phyloP scores from a whole-genome alignment of 768 basidiomycete genomes.

The Pholiota conissans region DNA sequence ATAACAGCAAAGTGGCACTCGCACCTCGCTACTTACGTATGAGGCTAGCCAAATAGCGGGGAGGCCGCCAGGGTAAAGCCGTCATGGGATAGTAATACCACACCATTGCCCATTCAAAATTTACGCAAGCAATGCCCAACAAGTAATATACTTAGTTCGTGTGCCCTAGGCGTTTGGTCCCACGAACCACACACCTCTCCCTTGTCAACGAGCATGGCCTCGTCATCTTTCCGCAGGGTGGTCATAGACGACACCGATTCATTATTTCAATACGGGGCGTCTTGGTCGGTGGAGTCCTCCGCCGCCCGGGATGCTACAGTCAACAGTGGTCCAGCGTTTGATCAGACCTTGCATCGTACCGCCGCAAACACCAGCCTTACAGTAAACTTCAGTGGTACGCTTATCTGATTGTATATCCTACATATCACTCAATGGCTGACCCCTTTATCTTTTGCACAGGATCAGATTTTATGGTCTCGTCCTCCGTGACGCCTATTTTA shows the following conservation, averaged over 20 bases:
- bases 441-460: not conserved
- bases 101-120: not conserved
- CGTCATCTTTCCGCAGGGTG: not conserved
- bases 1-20: no score
- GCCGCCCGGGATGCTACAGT: not conserved
- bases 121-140: not conserved
- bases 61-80: not conserved
- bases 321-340: not conserved
- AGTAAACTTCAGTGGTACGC: not conserved
- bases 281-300: not conserved
- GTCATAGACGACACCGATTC: not conserved
- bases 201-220: not conserved
- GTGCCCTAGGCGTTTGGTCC: not conserved
- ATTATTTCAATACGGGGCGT: not conserved
- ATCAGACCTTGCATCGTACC: not conserved
- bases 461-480: not conserved
- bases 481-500: not conserved
- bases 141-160: not conserved
- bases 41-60: not conserved
- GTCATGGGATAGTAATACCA: not conserved
- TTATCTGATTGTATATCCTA: not conserved
- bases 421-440: not conserved
- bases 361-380: not conserved
- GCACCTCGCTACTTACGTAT: not conserved
- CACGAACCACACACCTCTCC: not conserved